Conservation (phyloP, 1,284 basidiomycete species). For the Neonothopanus nambi region DNA sequence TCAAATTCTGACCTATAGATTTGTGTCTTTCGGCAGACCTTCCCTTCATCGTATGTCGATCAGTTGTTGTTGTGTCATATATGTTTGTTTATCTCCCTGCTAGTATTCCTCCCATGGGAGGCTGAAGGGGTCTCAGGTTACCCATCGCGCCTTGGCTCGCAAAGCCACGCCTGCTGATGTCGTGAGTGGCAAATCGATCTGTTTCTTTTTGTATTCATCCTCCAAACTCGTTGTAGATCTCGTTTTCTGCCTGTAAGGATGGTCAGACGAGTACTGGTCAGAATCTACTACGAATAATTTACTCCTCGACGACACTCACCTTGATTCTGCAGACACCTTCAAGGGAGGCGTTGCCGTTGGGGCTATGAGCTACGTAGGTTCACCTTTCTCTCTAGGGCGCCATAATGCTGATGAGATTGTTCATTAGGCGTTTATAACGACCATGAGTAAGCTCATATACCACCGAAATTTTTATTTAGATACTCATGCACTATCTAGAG, state of each 20-base stretch:
- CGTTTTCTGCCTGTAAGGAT: constrained; percentile 79
- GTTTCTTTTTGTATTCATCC: not conserved
- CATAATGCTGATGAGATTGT: constrained; percentile 2
- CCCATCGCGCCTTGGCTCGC: constrained; percentile 30
- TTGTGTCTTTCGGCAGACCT: constrained; percentile 45
- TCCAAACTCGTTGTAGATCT: constrained; percentile 42
- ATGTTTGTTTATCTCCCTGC: not conserved
- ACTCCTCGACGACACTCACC: not conserved
- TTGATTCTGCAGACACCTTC: constrained; percentile 42
- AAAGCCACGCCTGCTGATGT: constrained; percentile 49
- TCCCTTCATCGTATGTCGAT: constrained; percentile 52
- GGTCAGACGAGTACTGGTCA: constrained; percentile 63
- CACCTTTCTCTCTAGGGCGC: not conserved
- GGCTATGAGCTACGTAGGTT: constrained; percentile 66
- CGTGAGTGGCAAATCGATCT: constrained; percentile 36
- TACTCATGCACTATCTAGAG: constrained; percentile 30
- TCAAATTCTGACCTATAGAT: not conserved
- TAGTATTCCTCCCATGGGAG: constrained; percentile 66
- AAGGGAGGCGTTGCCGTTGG: constrained; percentile 57
- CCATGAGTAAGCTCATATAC: constrained; percentile 45
- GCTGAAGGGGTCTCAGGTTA: constrained; percentile 51
- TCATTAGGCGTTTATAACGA: constrained; percentile 66
- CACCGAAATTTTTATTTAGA: not conserved
- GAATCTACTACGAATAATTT: not conserved
- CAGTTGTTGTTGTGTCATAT: no score